These are phyloP conservation scores for Biscogniauxia mediterranea DNA, from an alignment of 2,329 filamentous ascomycete species.

Conservation along the genomic window DNA sequence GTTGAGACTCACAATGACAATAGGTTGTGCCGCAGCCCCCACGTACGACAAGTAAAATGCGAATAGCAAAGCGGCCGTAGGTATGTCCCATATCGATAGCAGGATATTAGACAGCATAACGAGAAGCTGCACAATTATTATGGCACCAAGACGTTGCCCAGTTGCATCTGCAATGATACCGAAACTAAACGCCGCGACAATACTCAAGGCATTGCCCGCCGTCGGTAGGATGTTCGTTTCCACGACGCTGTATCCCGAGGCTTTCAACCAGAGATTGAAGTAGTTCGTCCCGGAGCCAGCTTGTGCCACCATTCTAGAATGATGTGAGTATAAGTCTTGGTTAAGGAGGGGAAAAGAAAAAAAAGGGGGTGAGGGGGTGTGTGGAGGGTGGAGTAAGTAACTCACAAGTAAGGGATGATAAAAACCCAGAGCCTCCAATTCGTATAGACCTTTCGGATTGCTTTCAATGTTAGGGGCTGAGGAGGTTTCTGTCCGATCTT, in stretches of 20 bases:
- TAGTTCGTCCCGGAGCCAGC: slow-evolving; percentile 14
- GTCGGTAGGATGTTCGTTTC: slow-evolving; percentile 12
- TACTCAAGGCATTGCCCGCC: slow-evolving; percentile 14
- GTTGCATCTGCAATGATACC: slow-evolving; percentile 23
- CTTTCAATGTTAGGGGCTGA: slow-evolving; percentile 11
- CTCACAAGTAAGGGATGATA: slow-evolving; percentile 21
- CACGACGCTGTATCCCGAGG: slow-evolving; percentile 8
- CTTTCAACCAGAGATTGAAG: slow-evolving; percentile 14
- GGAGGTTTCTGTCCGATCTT: slow-evolving; percentile 19
- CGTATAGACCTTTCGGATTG: slow-evolving; percentile 14
- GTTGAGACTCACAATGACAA: slow-evolving; percentile 22
- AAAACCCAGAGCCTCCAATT: slow-evolving; percentile 20
- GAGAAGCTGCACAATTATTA: slow-evolving; percentile 13
- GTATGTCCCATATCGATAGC: slow-evolving; percentile 23
- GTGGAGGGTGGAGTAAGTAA: neutral
- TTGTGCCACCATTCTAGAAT: slow-evolving; percentile 13
- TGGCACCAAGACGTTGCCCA: slow-evolving; percentile 13
- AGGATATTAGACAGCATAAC: slow-evolving; percentile 22
- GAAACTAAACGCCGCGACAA: slow-evolving; percentile 14
- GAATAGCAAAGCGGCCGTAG: slow-evolving; percentile 9
- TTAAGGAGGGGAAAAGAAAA: too few species aligned
- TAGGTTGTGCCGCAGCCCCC: slow-evolving; percentile 20
- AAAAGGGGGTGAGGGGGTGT: neutral
- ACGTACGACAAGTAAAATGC: slow-evolving; percentile 22
- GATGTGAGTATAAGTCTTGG: neutral